Conservation (phyloP, 441 rosid species). For the Adansonia madagascariensis region DNA sequence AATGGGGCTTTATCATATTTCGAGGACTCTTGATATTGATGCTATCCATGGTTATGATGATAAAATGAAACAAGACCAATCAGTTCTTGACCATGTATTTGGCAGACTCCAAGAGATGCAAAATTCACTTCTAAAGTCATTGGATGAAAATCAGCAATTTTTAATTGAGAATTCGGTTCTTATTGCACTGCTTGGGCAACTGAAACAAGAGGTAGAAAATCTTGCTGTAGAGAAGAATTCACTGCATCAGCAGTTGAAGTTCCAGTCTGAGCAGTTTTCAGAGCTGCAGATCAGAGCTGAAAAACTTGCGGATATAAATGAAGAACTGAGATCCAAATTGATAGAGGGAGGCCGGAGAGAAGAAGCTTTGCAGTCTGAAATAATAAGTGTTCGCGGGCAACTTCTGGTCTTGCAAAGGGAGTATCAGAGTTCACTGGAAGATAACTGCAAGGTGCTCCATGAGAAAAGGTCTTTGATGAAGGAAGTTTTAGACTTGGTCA, state of each 20-base stretch:
- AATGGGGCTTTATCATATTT: constrained; percentile 55
- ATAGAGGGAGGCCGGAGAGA: constrained; percentile 57
- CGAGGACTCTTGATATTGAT: constrained; percentile 53
- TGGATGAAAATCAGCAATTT: constrained; percentile 62
- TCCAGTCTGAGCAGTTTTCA: constrained; percentile 48
- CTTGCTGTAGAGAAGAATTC: constrained; percentile 53
- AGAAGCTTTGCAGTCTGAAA: constrained; percentile 58
- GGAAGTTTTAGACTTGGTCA: constrained; percentile 46
- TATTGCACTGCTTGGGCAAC: constrained; percentile 63
- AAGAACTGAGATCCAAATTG: constrained; percentile 56
- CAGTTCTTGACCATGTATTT: constrained; percentile 43
- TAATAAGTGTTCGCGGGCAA: constrained; percentile 50
- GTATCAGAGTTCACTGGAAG: constrained; percentile 50
- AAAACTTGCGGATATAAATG: constrained; percentile 47
- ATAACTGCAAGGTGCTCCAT: constrained; percentile 49
- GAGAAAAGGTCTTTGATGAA: constrained; percentile 57
- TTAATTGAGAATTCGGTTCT: constrained; percentile 64
- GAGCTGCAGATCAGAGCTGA: constrained; percentile 49
- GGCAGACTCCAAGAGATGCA: constrained; percentile 60
- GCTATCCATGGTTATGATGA: constrained; percentile 42
- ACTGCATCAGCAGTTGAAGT: constrained; percentile 53
- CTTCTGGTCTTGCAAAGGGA: constrained; percentile 50
- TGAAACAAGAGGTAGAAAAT: constrained; percentile 58
- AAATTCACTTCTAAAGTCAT: constrained; percentile 46
- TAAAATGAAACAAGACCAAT: constrained; percentile 50